A percentile compares a stretch with the other conserved stretches of the same genome.
Conservation (phyloP, 441 rosid genomes). For the Populus hybrid region DNA sequence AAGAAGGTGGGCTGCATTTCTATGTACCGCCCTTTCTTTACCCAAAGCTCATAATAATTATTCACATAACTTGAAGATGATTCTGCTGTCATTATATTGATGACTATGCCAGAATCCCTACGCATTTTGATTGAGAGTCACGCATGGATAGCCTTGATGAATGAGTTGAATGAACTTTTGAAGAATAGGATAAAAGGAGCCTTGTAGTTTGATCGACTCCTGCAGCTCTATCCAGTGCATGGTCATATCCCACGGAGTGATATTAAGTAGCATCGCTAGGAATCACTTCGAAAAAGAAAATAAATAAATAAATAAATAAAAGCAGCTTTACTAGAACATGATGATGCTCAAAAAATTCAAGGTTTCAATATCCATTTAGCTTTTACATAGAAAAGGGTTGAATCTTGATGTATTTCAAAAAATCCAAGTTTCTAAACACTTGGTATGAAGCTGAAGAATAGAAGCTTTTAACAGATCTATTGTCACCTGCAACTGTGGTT, state of each 20-base stretch:
- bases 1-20: constrained; percentile 49
- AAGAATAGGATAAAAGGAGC: background rate
- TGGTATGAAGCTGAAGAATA: background rate
- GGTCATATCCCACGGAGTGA: background rate
- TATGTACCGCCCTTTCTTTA: background rate
- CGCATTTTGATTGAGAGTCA: background rate
- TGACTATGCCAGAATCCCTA: background rate
- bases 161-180: background rate
- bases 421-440: background rate
- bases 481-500: background rate
- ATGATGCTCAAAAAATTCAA: background rate
- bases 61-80: background rate
- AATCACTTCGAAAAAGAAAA: background rate
- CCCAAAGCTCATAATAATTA: background rate
- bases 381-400: background rate
- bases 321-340: background rate
- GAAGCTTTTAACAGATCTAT: background rate
- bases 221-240: background rate
- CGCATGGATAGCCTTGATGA: background rate
- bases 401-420: background rate
- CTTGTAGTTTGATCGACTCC: background rate
- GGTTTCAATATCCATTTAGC: background rate
- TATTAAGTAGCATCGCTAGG: background rate
- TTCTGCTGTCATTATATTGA: background rate
- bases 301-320: no score